Evolutionary conservation across 768 basidiomycete genomes (phyloP).

Genomic region (Psilocybe cyanescens): DNA sequence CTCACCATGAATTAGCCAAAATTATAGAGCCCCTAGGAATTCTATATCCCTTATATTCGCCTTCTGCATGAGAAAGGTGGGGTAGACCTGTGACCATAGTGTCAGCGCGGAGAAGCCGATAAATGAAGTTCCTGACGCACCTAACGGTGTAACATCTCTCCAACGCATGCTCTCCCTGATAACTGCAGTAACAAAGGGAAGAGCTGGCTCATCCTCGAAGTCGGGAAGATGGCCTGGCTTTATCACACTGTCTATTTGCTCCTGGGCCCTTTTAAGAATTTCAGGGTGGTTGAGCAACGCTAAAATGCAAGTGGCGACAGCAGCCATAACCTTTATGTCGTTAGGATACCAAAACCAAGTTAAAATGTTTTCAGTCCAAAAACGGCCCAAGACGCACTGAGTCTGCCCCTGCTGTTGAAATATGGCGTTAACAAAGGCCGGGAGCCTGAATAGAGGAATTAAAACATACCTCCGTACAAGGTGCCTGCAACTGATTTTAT

Average conservation of each 20-base stretch:
- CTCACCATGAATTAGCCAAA: conserved; percentile 36
- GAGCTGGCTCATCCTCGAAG: conserved; percentile 26
- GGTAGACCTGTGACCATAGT: conserved; percentile 18
- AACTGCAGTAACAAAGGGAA: conserved; percentile 37
- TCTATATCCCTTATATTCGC: conserved; percentile 33
- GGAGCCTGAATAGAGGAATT: background rate
- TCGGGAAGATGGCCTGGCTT: conserved; percentile 34
- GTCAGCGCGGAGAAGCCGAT: background rate
- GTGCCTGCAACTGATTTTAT: conserved; percentile 26
- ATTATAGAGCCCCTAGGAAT: conserved; percentile 36
- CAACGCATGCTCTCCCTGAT: conserved; percentile 33
- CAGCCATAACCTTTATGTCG: conserved; percentile 24
- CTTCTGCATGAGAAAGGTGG: conserved; percentile 26
- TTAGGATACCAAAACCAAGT: background rate
- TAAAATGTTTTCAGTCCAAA: background rate
- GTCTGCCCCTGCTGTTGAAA: conserved; percentile 15
- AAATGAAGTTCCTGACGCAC: conserved; percentile 11
- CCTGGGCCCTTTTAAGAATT: conserved; percentile 34
- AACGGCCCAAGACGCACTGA: conserved; percentile 10
- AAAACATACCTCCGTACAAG: conserved; percentile 23
- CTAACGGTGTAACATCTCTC: conserved; percentile 27
- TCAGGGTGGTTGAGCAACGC: conserved; percentile 33
- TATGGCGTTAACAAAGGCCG: background rate
- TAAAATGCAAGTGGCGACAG: conserved; percentile 32
- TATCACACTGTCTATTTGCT: conserved; percentile 36